These are phyloP conservation scores for Microthyrium microscopicum DNA, from an alignment of 2,329 filamentous ascomycete genomes.

Conservation along the genomic window DNA sequence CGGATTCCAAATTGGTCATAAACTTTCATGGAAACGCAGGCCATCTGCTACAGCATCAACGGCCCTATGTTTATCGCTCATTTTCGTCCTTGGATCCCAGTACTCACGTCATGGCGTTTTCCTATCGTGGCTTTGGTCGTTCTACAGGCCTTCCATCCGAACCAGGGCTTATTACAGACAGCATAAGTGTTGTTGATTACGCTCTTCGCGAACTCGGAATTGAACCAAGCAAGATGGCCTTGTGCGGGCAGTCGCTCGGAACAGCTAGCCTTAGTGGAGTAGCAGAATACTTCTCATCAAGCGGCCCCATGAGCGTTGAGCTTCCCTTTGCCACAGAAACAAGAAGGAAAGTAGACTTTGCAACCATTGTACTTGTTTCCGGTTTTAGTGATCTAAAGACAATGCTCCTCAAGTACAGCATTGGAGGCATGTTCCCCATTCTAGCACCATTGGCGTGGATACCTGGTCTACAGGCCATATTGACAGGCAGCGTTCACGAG, in stretches of 20 bases:
- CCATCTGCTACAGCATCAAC: slow-evolving; percentile 61
- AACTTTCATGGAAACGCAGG: slow-evolving; percentile 52
- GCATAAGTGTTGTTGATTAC: slow-evolving; percentile 55
- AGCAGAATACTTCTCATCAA: slow-evolving; percentile 49
- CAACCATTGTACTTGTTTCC: slow-evolving; percentile 62
- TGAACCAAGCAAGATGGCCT: slow-evolving; percentile 53
- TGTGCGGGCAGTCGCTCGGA: slow-evolving; percentile 76
- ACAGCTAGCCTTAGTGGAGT: slow-evolving; percentile 68
- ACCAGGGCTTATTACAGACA: slow-evolving; percentile 65
- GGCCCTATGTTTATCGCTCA: slow-evolving; percentile 62
- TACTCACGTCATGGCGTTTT: slow-evolving; percentile 71
- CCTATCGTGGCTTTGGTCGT: slow-evolving; percentile 77
- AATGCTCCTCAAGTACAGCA: slow-evolving; percentile 60
- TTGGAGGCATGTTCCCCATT: slow-evolving; percentile 62
- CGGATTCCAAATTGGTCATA: slow-evolving; percentile 36
- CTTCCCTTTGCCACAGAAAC: neutral
- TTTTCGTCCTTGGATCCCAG: slow-evolving; percentile 51
- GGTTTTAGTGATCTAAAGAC: slow-evolving; percentile 60
- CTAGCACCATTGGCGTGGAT: slow-evolving; percentile 73
- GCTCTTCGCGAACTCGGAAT: slow-evolving; percentile 48
- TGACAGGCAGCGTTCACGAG: no score
- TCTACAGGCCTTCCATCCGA: slow-evolving; percentile 72
- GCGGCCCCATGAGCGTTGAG: neutral
- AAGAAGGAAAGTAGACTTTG: slow-evolving; percentile 41
- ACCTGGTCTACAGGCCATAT: no score